Evolutionary conservation across 2,329 filamentous ascomycete species (phyloP).

Genomic region (Colletotrichum tropicicola): DNA sequence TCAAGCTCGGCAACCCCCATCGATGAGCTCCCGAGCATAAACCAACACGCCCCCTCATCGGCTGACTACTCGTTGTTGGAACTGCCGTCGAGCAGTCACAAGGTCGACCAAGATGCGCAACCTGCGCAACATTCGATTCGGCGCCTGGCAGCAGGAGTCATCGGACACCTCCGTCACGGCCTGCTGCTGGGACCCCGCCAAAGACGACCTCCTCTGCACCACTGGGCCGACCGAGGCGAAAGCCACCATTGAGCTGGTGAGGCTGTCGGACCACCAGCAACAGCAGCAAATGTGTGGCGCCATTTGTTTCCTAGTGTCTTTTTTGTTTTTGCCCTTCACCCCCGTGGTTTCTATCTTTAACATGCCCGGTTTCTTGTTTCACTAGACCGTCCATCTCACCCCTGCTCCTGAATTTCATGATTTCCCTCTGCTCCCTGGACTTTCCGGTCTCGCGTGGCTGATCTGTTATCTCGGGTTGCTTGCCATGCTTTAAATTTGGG

Average conservation of each 20-base stretch:
- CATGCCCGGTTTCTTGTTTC: not conserved
- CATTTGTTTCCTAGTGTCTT: constrained; percentile 3
- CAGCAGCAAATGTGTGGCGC: constrained; percentile 47
- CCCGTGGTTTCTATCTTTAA: not conserved
- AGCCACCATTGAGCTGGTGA: constrained; percentile 76
- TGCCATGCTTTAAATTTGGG: not conserved
- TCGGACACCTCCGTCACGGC: constrained; percentile 56
- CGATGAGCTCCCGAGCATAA: constrained; percentile 1
- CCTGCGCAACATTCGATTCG: constrained; percentile 79
- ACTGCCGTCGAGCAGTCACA: not conserved
- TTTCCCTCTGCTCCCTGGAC: not conserved
- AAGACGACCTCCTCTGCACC: constrained; percentile 81
- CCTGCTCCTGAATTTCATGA: not conserved
- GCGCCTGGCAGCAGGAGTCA: constrained; percentile 55
- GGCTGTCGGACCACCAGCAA: constrained; percentile 56
- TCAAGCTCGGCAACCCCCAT: constrained; percentile 1
- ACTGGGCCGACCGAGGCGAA: constrained; percentile 80
- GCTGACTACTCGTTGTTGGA: not conserved
- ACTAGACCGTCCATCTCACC: not conserved
- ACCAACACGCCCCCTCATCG: not conserved
- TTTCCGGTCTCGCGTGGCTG: not conserved
- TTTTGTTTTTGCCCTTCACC: not conserved
- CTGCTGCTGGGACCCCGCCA: constrained; percentile 84
- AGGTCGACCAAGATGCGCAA: constrained; percentile 75
- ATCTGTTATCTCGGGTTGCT: too few species aligned